phyloP scores from a whole-genome alignment of 805 yeast species.

The Sugiyamaella smithiae region DNA sequence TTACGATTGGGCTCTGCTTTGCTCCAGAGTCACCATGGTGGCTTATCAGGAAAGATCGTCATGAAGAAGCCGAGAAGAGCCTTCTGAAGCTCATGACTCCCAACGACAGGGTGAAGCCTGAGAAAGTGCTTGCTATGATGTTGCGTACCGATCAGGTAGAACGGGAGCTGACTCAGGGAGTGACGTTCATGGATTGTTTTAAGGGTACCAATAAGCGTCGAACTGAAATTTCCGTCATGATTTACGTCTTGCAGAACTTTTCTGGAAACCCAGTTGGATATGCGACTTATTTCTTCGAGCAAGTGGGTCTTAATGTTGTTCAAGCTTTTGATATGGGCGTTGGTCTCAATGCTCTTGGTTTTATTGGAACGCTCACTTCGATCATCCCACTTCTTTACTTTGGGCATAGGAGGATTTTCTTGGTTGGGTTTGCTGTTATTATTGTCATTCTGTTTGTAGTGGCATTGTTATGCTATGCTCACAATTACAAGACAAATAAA shows the following conservation, averaged over 20 bases:
- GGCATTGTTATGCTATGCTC: conserved; percentile 37
- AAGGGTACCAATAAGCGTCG: conserved; percentile 46
- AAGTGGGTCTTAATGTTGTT: conserved; percentile 36
- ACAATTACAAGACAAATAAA: conserved; percentile 8
- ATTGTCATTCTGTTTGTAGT: conserved; percentile 40
- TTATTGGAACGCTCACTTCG: conserved; percentile 40
- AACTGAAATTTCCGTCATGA: conserved; percentile 47
- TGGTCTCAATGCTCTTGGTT: conserved; percentile 45
- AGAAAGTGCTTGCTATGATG: conserved; percentile 28
- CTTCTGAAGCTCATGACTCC: conserved; percentile 30
- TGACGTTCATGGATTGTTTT: conserved; percentile 41
- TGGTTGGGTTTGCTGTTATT: conserved; percentile 38
- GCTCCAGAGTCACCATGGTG: conserved; percentile 59
- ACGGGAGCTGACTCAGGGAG: conserved; percentile 9
- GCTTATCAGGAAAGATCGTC: conserved; percentile 43
- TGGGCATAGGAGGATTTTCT: conserved; percentile 25
- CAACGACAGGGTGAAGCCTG: conserved; percentile 38
- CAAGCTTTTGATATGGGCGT: conserved; percentile 44
- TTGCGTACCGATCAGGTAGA: conserved; percentile 42
- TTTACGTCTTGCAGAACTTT: conserved; percentile 44
- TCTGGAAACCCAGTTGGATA: conserved; percentile 26
- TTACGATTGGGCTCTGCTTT: conserved; percentile 37
- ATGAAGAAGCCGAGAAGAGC: conserved; percentile 44
- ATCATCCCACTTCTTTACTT: conserved; percentile 22
- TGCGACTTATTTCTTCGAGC: conserved; percentile 38